These are phyloP conservation scores for Areca catechu DNA, from an alignment of 176 grass and related monocot genomes.

Conservation along the genomic window DNA sequence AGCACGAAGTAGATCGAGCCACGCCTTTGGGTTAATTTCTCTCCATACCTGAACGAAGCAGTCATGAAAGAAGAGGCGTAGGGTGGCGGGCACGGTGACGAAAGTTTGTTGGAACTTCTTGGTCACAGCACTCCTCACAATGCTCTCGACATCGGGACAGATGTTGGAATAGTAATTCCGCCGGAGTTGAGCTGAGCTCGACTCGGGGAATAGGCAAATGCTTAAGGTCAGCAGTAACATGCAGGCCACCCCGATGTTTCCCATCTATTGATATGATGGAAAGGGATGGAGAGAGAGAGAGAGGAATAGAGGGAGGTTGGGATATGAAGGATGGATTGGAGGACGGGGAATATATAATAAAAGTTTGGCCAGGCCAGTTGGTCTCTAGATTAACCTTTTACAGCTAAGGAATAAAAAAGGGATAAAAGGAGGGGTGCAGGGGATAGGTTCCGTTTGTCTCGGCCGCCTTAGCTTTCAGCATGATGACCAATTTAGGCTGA, in stretches of 20 bases:
- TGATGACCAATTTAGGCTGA: no score
- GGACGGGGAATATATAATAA: constrained; percentile 25
- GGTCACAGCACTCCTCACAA: constrained; percentile 49
- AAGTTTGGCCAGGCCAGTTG: not conserved
- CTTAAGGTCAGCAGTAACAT: constrained; percentile 7
- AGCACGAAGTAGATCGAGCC: no score
- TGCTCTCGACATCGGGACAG: constrained; percentile 64
- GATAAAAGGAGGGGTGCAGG: no score
- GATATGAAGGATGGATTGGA: constrained; percentile 15
- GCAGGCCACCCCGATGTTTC: not conserved
- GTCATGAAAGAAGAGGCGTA: constrained; percentile 95
- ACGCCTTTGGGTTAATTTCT: not conserved
- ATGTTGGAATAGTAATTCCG: constrained; percentile 47
- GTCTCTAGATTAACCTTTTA: no score
- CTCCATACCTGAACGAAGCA: constrained; percentile 67
- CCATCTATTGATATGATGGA: constrained; percentile 5
- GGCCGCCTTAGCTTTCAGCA: no score
- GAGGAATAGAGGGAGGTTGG: constrained; percentile 14
- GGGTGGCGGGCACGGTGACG: constrained; percentile 48
- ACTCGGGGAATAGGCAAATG: constrained; percentile 3
- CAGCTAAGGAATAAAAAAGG: no score
- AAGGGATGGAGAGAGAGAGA: not conserved
- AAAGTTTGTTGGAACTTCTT: constrained; percentile 48
- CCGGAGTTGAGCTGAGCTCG: constrained; percentile 44
- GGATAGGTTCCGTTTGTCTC: no score